Conservation (phyloP, 1,284 basidiomycete species). For the Leucoagaricus sp. region DNA sequence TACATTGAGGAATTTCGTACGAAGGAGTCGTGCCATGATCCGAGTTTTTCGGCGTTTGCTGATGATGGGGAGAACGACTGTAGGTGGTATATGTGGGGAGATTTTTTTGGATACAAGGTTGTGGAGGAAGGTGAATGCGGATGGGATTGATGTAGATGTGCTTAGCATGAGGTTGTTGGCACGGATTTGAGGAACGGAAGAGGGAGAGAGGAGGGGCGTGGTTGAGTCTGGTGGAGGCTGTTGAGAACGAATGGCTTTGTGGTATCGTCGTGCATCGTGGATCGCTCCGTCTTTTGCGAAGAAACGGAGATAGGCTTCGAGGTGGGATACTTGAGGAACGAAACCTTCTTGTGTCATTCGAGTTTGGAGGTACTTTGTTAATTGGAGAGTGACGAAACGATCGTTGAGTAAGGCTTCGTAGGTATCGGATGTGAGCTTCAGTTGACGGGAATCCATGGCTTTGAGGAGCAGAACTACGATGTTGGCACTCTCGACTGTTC, state of each 20-base stretch:
- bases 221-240: conserved; percentile 11
- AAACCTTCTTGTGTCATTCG: conserved; percentile 44
- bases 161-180: conserved; percentile 38
- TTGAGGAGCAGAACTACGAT: conserved; percentile 43
- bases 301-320: conserved; percentile 51
- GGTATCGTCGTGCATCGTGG: conserved; percentile 40
- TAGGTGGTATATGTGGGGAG: background rate
- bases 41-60: too few species aligned
- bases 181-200: conserved; percentile 22
- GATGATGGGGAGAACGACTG: too few species aligned
- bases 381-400: conserved; percentile 46
- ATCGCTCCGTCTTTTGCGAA: conserved; percentile 45
- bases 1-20: conserved; percentile 23
- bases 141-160: conserved; percentile 39
- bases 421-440: conserved; percentile 44
- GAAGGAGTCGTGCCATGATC: conserved; percentile 18
- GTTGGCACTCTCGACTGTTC: conserved; percentile 41
- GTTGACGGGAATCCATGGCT: conserved; percentile 43
- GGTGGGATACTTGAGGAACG: conserved; percentile 41
- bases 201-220: conserved; percentile 2
- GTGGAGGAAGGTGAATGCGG: conserved; percentile 51
- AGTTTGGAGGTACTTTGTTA: conserved; percentile 46
- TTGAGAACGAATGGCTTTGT: conserved; percentile 36
- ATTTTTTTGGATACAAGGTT: conserved; percentile 19
- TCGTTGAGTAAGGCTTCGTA: conserved; percentile 49